Base-by-base conservation (phyloP, 768 basidiomycete species). In the Rhodotorula kratochvilovae region DNA sequence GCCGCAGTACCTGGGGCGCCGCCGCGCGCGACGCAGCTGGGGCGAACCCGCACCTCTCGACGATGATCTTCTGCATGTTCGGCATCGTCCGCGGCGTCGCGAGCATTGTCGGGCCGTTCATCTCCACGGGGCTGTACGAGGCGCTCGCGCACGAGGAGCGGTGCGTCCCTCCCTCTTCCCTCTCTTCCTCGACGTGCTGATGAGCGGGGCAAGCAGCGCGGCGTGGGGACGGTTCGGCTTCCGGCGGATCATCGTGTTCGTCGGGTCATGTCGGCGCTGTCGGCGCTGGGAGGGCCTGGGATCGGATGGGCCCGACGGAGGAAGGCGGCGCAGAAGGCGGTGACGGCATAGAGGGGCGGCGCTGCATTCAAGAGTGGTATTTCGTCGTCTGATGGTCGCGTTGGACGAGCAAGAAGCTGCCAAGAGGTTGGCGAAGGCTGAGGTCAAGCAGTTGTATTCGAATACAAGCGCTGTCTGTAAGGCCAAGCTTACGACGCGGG, bases 21-120 rank as follows among this genome's bases (percentile, higher is more conserved):
- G 61, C 56, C 12, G 62, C 70, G 21, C 36, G 61, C 7, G 62
- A 63, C 17, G 50, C 29, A 2, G 70, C 61, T 10, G 66, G 66
- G 42, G 27, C 61, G 55, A 71, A 74, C 60, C 63, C 69, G 21
- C 66, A 71, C 29, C 61, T 46, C 5, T 58, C 63, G 5, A 68
- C 66, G 0, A 43, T 67, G 11, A 42, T 68, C 42, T 74, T 74
- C 45, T 70, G 66, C 59, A 3, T 33, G 13, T 68, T 63, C 21
- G 69, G 69, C n/a, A 50, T 66, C n/a, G 35, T 64, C 1, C 45
- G 73, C 21, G 73, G 73, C 0, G n/a, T 70, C 27, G 66, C 69
- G 2, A 31, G 27, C 0, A 57, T 74, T 27, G 35, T 68, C 19
- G 73, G 73, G 0, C 73, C 73, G 5, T 66, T 45, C 55, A 59